A percentile compares a stretch with the other conserved stretches of the same genome.
These are phyloP conservation scores for Cytospora piceicola DNA, from an alignment of 2,329 filamentous ascomycete genomes.

Conservation along the genomic window DNA sequence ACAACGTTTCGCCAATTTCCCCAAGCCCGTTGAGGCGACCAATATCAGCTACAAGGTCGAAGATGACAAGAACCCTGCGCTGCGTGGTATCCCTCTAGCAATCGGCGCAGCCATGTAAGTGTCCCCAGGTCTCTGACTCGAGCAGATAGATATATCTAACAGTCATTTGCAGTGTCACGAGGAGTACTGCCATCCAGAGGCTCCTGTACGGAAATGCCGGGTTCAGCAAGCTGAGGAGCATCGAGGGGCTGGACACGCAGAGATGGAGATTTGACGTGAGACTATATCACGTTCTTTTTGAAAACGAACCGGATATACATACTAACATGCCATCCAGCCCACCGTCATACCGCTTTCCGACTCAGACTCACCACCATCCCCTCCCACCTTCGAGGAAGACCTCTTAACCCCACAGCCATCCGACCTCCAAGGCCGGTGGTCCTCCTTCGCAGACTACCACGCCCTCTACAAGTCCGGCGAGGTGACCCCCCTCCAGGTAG, in stretches of 20 bases:
- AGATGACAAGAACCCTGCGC: constrained; percentile 67
- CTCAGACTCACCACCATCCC: constrained; percentile 36
- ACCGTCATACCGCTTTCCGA: constrained; percentile 56
- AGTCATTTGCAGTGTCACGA: constrained; percentile 54
- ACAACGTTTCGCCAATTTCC: constrained; percentile 48
- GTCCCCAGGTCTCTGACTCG: no score
- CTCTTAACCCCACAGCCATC: constrained; percentile 47
- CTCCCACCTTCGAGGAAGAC: constrained; percentile 47
- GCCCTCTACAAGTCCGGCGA: constrained; percentile 71
- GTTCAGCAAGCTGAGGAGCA: constrained; percentile 52
- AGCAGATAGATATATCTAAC: background rate
- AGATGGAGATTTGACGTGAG: constrained; percentile 55
- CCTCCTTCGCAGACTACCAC: constrained; percentile 77
- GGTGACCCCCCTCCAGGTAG: constrained; percentile 73
- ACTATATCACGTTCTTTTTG: background rate
- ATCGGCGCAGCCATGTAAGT: constrained; percentile 48
- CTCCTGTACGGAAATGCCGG: constrained; percentile 72
- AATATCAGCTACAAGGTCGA: constrained; percentile 38
- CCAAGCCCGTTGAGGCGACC: constrained; percentile 45
- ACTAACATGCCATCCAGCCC: constrained; percentile 46
- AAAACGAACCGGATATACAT: constrained; percentile 6
- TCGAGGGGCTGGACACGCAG: constrained; percentile 51
- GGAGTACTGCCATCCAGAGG: constrained; percentile 63
- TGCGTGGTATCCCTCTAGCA: constrained; percentile 68
- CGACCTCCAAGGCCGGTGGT: constrained; percentile 57